Evolutionary conservation across 2,329 filamentous ascomycete genomes (phyloP), one percentile per base, ranked within the genome.

Genomic region (Aspergillus sojae): DNA sequence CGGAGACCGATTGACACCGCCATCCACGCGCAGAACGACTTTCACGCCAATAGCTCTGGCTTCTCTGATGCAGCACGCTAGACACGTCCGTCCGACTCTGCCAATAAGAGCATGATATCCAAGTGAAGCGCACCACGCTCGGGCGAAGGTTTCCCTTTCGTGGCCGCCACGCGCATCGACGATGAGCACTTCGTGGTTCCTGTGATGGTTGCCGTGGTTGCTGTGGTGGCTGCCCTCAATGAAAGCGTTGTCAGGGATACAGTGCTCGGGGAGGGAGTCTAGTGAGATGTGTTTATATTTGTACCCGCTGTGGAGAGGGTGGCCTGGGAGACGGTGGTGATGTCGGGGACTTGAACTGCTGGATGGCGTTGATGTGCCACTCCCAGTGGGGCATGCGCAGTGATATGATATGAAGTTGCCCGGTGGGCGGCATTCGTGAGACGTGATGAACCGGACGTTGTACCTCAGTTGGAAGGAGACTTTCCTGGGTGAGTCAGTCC

Each of bases 391-490:
- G 36, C 19, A 28, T 19, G 21, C 28, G 50, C 54, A 56, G 34
- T 43, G 61, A 39, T 58, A 59, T 9, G 64, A 67, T 9, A 71
- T 67, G 53, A 74, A 71, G 4, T 79, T 78, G 7, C 71, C 67
- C 3, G 84, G 83, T 12, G 81, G 77, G 7, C 77, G 80, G 70
- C 85, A 88, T 21, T 83, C 83, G 69, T 83, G 84, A 1, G 84
- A 83, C 0, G 83, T 80, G 50, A 88, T 75, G 68, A 87, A 88
- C 32, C 83, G 79, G 16, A 85, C 79, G 62, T 86, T 83, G 70
- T 85, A 79, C 19, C 73, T 76, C 30, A 87, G 73, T 1, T 80
- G 75, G 34, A 83, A 74, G 12, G 73, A 68, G 14, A 79, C 66
- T 19, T 70, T 67, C 28, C 60, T 65, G 3, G 71, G 62, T 1